Evolutionary conservation across 2,329 filamentous ascomycete genomes (phyloP).

Genomic region (Sporothrix brasiliensis): DNA sequence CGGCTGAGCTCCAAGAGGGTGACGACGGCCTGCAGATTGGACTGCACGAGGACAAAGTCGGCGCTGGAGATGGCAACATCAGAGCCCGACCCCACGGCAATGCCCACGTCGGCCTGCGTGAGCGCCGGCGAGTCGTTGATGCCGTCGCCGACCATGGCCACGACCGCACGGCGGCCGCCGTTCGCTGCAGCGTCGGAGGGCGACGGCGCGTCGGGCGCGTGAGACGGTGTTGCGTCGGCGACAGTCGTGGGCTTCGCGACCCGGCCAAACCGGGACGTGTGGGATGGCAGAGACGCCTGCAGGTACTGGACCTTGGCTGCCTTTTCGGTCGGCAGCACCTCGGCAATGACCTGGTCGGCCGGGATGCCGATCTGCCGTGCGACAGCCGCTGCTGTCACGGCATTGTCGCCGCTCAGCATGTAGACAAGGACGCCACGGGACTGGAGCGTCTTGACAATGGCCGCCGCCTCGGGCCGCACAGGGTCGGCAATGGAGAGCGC

Average conservation of each 20-base stretch:
- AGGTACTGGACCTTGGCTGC: conserved; percentile 69
- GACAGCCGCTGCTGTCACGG: conserved; percentile 79
- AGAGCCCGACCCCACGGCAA: conserved; percentile 80
- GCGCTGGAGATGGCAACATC: conserved; percentile 82
- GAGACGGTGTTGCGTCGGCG: not conserved
- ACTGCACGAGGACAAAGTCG: conserved; percentile 78
- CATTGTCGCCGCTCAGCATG: conserved; percentile 93
- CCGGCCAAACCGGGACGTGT: conserved; percentile 32
- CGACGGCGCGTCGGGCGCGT: not conserved
- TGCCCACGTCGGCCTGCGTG: conserved; percentile 76
- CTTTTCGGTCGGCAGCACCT: conserved; percentile 84
- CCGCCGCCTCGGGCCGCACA: conserved; percentile 70
- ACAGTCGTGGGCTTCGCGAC: not conserved
- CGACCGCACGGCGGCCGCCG: conserved; percentile 50
- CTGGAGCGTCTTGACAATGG: conserved; percentile 67
- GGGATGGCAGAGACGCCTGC: conserved; percentile 55
- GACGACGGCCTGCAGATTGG: conserved; percentile 65
- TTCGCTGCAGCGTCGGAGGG: conserved; percentile 34
- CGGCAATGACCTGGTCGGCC: conserved; percentile 74
- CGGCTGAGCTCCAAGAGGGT: conserved; percentile 72
- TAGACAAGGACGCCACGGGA: conserved; percentile 72
- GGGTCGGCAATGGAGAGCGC: conserved; percentile 79
- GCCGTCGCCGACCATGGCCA: conserved; percentile 87
- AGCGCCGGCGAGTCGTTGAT: conserved; percentile 88
- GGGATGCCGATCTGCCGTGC: conserved; percentile 75